phyloP scores from a whole-genome alignment of 2,329 filamentous ascomycete genomes.

The Penicillium griseofulvum region DNA sequence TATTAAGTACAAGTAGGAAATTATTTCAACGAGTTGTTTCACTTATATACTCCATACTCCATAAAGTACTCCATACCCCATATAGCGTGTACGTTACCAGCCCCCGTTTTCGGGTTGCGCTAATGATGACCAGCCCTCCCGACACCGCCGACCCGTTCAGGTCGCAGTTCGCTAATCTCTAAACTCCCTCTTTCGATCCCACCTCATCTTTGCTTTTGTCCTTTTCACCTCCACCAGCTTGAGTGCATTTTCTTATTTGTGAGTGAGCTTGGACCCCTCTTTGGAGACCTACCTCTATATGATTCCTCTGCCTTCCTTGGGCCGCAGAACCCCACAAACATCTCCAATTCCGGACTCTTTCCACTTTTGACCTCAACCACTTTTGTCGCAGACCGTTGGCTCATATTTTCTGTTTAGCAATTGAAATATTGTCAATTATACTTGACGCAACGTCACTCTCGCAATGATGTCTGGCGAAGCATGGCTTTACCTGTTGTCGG shows the following conservation, averaged over 20 bases:
- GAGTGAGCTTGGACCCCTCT: slow-evolving; percentile 13
- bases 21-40: background rate
- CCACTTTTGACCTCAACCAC: slow-evolving; percentile 9
- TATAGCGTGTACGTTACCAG: background rate
- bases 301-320: slow-evolving; percentile 19
- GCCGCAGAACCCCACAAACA: slow-evolving; percentile 22
- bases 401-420: slow-evolving; percentile 5
- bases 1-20: too few relatives aligned
- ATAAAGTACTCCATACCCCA: too few relatives aligned
- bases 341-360: slow-evolving; percentile 26
- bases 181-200: slow-evolving; percentile 2
- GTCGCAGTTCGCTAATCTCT: slow-evolving; percentile 19
- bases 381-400: slow-evolving; percentile 1
- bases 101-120: slow-evolving; percentile 18
- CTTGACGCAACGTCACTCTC: slow-evolving; percentile 7
- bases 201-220: slow-evolving; percentile 5
- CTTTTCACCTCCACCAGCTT: slow-evolving; percentile 3
- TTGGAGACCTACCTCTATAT: slow-evolving; percentile 5
- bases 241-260: slow-evolving; percentile 15
- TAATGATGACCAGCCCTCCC: slow-evolving; percentile 17
- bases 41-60: background rate
- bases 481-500: slow-evolving; percentile 96
- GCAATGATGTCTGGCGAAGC: slow-evolving; percentile 89
- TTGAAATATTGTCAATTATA: slow-evolving; percentile 6
- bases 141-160: slow-evolving; percentile 19